Evolutionary conservation across 2,329 filamentous ascomycete genomes (phyloP).

Genomic region (Trichophyton equinum): DNA sequence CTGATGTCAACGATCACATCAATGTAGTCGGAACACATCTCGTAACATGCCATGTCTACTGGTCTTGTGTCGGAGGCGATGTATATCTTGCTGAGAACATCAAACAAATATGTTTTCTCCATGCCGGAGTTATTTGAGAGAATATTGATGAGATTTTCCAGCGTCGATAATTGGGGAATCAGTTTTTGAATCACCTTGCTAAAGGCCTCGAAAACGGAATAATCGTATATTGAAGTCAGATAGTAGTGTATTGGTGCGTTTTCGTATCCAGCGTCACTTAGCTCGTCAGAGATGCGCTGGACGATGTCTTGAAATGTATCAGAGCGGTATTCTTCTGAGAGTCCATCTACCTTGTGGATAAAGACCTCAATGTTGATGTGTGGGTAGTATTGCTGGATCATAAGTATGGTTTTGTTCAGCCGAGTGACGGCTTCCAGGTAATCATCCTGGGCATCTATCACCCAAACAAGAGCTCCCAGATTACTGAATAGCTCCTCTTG

Average conservation of each 20-base stretch:
- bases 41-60: constrained; percentile 89
- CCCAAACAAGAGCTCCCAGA: constrained; percentile 91
- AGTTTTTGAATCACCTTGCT: constrained; percentile 97
- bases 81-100: constrained; percentile 96
- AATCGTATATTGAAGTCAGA: constrained; percentile 95
- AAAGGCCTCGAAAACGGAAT: constrained; percentile 96
- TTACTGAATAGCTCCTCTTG: constrained; percentile 89
- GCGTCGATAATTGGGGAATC: constrained; percentile 79
- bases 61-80: constrained; percentile 91
- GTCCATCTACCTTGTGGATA: constrained; percentile 97
- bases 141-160: constrained; percentile 89
- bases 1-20: constrained; percentile 96
- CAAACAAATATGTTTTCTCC: constrained; percentile 96
- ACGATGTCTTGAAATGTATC: constrained; percentile 96
- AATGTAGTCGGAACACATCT: constrained; percentile 97
- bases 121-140: constrained; percentile 88
- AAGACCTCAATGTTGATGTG: constrained; percentile 97
- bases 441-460: constrained; percentile 96
- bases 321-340: constrained; percentile 90
- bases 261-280: constrained; percentile 84
- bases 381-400: constrained; percentile 76
- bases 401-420: constrained; percentile 78
- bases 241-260: constrained; percentile 92
- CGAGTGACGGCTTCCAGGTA: constrained; percentile 83
- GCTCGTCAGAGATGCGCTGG: constrained; percentile 89